Percentiles rank a stretch among this genome's conserved stretches.
These are phyloP conservation scores for Trichoderma brevicompactum DNA, from an alignment of 2,329 filamentous ascomycete species.

Conservation along the genomic window DNA sequence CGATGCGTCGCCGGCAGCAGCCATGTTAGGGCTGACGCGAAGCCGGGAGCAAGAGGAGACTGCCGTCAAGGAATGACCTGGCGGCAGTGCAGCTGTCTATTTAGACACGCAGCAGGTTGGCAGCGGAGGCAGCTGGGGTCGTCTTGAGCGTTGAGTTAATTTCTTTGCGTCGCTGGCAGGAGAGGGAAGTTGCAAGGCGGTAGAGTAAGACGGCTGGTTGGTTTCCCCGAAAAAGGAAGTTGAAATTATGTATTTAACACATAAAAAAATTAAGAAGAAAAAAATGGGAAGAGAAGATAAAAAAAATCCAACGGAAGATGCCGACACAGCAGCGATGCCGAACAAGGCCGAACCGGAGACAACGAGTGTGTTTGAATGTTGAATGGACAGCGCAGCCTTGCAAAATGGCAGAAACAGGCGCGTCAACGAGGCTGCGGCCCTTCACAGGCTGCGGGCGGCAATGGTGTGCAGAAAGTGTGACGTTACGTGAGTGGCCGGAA, in stretches of 20 bases:
- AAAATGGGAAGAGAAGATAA: not conserved
- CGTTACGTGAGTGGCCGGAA: slow-evolving; percentile 35
- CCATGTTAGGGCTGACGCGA: slow-evolving; percentile 34
- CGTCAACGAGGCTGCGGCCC: slow-evolving; percentile 26
- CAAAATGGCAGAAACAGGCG: slow-evolving; percentile 11
- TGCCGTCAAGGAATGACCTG: slow-evolving; percentile 15
- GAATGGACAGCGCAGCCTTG: slow-evolving; percentile 17
- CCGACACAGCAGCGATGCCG: not conserved
- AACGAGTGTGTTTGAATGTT: slow-evolving; percentile 8
- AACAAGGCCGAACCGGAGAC: not conserved
- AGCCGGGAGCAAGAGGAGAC: slow-evolving; percentile 3
- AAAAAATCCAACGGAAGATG: not conserved
- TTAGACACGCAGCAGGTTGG: not conserved
- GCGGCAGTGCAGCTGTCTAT: not conserved
- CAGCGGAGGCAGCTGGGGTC: not conserved
- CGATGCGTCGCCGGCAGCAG: slow-evolving; percentile 40
- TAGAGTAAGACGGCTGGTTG: not conserved
- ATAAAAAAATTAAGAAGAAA: not conserved
- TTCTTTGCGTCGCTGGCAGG: not conserved
- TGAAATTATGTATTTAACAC: slow-evolving; percentile 18
- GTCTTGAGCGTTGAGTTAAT: not conserved
- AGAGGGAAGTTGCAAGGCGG: no score
- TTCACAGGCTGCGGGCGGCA: slow-evolving; percentile 6
- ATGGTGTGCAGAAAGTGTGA: slow-evolving; percentile 30
- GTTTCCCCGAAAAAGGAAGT: not conserved